Base-by-base conservation (phyloP, 345 rosid genomes). In the Draba incana region DNA sequence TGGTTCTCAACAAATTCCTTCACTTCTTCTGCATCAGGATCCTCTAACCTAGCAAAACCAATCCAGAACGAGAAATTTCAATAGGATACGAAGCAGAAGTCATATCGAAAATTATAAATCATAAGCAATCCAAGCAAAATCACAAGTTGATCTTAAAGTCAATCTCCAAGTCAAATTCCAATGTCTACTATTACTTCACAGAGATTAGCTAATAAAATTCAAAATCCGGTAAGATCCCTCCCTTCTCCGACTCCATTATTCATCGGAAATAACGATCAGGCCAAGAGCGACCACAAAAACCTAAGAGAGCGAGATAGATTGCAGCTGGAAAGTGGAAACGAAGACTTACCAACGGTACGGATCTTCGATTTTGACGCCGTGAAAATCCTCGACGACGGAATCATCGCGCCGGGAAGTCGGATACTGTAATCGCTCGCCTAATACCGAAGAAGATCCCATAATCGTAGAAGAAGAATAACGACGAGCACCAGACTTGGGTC, bases 11-110 rank as follows among this genome's bases (percentile, higher is more conserved):
- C 98, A 20, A 92, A 94, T 15, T 84, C 86, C 57, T 88, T 89
- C 31, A 82, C 90, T 69, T 89, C 96, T 54, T 88, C 90, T 3
- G 92, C 85, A 28, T 94, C 96, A 11, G 96, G 88, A 85, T 92
- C 98, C 80, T 94, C 98, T 30, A 94, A 87, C 98, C 99, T 94
- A 69, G 9, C 30, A 25, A 45, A 0, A 38, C 15, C 6, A 41
- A 35, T 53, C 16, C 56, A 57, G 11, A 23, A 16, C 38, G 7
- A 59, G 24, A 59, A 12, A 59, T 8, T n/a, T 39, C 24, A 5
- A 47, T 31, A 54, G 8, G 33, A 43, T 52, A 41, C 20, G 27
- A 46, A 8, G 6, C 68, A 42, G 20, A 20, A 20, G 20, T n/a
- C 20, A 20, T 10, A 49, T 8, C 33, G 12, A 14, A 48, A 30